Percentiles rank a stretch among this genome's conserved stretches.
Conservation (phyloP, 441 rosid genomes). For the Populus tomentosa region DNA sequence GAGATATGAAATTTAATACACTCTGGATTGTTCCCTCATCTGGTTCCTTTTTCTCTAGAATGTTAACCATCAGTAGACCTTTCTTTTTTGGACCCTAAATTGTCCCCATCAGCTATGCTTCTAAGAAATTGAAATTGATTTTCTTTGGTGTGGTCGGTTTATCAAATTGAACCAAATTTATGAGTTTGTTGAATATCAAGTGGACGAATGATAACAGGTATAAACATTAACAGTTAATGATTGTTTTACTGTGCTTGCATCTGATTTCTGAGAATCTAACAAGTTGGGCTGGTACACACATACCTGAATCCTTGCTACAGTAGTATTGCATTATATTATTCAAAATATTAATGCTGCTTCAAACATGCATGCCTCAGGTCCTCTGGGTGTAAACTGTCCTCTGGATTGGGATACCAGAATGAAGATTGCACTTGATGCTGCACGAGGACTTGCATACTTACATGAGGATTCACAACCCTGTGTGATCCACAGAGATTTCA, state of each 20-base stretch:
- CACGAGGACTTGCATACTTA: conserved; percentile 90
- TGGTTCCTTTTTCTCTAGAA: neutral
- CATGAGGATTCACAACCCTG: conserved; percentile 98
- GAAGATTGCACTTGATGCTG: conserved; percentile 98
- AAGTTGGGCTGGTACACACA: no score
- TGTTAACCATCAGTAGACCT: neutral
- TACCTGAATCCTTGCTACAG: neutral
- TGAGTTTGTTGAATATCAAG: neutral
- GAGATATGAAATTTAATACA: neutral
- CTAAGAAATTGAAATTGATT: neutral
- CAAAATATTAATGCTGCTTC: conserved; percentile 4
- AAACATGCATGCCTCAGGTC: conserved; percentile 51
- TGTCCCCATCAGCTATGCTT: neutral
- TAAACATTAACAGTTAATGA: neutral
- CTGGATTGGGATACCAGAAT: conserved; percentile 92
- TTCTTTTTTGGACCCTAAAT: neutral
- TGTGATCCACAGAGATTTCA: conserved; percentile 94
- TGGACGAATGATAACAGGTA: neutral
- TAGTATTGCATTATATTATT: neutral
- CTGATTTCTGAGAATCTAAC: neutral
- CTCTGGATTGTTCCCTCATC: neutral
- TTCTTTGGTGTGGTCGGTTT: neutral
- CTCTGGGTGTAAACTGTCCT: conserved; percentile 84
- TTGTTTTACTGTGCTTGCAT: neutral
- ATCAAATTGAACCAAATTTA: neutral